phyloP scores from a whole-genome alignment of 2,329 filamentous ascomycete genomes.

The Colletotrichum karsti region DNA sequence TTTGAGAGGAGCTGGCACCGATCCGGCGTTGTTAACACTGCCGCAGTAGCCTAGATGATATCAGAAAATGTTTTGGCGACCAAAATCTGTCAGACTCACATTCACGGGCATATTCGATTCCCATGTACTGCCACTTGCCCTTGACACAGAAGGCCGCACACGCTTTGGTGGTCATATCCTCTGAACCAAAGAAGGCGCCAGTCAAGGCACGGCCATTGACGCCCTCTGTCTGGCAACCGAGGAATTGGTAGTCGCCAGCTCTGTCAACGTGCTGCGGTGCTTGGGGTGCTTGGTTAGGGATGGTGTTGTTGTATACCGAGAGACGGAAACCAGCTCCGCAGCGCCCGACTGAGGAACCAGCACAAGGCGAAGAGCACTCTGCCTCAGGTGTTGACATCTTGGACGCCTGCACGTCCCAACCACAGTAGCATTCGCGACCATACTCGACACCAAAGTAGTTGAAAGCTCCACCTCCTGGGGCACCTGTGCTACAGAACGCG shows the following conservation, averaged over 20 bases:
- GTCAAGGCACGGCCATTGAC: slow-evolving; percentile 31
- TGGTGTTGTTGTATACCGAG: slow-evolving; percentile 33
- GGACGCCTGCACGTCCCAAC: slow-evolving; percentile 29
- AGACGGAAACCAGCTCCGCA: slow-evolving; percentile 32
- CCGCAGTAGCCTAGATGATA: slow-evolving; percentile 31
- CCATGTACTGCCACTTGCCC: slow-evolving; percentile 32
- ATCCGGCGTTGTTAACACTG: slow-evolving; percentile 29
- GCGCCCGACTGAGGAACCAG: slow-evolving; percentile 13
- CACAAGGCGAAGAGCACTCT: slow-evolving; percentile 30
- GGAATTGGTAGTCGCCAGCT: slow-evolving; percentile 31
- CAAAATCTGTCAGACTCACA: slow-evolving; percentile 25
- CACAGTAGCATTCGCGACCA: slow-evolving; percentile 33
- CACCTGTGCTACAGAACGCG: slow-evolving; percentile 31
- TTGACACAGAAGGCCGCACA: slow-evolving; percentile 35
- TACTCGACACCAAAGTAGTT: slow-evolving; percentile 37
- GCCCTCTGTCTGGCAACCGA: slow-evolving; percentile 33
- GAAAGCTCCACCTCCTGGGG: slow-evolving; percentile 29
- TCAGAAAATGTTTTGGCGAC: slow-evolving; percentile 28
- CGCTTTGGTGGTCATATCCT: slow-evolving; percentile 34
- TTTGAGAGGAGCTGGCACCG: slow-evolving; percentile 17
- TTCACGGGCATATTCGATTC: slow-evolving; percentile 38
- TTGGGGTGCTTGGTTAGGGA: slow-evolving; percentile 22
- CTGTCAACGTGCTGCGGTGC: slow-evolving; percentile 25
- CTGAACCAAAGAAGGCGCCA: slow-evolving; percentile 26
- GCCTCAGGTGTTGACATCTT: slow-evolving; percentile 27